Conservation (phyloP, 495 filamentous ascomycete genomes). For the Aspergillus sparsus region DNA sequence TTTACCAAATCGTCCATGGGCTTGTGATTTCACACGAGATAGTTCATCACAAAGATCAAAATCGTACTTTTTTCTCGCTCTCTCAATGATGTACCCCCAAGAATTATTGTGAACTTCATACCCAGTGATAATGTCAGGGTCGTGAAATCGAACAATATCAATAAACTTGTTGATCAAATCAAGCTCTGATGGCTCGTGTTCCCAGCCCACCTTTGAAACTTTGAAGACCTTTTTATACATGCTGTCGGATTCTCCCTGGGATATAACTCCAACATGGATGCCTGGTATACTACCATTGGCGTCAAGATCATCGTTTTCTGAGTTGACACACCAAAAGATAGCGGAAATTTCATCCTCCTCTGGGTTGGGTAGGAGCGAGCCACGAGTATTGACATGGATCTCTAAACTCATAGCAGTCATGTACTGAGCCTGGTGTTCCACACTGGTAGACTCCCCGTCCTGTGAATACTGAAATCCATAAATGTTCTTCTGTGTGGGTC, state of each 20-base stretch:
- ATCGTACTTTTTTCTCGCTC: conserved; percentile 82
- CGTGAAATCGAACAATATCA: conserved; percentile 78
- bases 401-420: conserved; percentile 98
- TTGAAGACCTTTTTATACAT: conserved; percentile 52
- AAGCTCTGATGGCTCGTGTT: conserved; percentile 76
- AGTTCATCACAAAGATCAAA: conserved; percentile 89
- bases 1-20: conserved; percentile 78
- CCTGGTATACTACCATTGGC: conserved; percentile 54
- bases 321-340: conserved; percentile 88
- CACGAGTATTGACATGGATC: conserved; percentile 89
- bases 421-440: conserved; percentile 84
- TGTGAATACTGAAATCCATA: conserved; percentile 88
- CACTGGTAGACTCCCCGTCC: conserved; percentile 69
- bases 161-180: conserved; percentile 80
- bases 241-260: conserved; percentile 45
- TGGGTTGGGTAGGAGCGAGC: conserved; percentile 77
- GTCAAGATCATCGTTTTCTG: conserved; percentile 62
- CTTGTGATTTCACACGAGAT: conserved; percentile 80
- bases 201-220: conserved; percentile 58
- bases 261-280: conserved; percentile 58
- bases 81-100: conserved; percentile 94
- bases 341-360: conserved; percentile 86
- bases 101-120: conserved; percentile 93
- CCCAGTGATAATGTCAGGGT: conserved; percentile 92
- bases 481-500: conserved; percentile 81